Conservation (phyloP, 306 rosid genomes). For the Cicer judaicum region DNA sequence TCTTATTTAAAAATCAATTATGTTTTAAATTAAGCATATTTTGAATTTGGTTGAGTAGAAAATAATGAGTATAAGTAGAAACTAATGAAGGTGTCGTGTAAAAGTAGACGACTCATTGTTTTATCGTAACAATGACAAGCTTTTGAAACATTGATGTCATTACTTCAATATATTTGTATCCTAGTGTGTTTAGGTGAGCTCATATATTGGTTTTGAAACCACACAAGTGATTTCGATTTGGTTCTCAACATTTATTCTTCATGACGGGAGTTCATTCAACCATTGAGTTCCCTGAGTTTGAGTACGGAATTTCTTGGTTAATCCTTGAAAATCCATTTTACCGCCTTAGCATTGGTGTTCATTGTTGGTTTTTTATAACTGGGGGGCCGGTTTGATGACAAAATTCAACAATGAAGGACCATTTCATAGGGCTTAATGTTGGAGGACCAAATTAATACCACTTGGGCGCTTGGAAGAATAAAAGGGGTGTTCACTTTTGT, state of each 20-base stretch:
- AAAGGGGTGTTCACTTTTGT: constrained; percentile 16
- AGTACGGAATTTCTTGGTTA: no score
- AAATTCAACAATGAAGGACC: neutral
- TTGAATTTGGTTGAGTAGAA: neutral
- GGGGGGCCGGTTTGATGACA: neutral
- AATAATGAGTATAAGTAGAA: neutral
- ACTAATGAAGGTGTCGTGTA: neutral
- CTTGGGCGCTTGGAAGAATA: no score
- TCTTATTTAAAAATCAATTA: neutral
- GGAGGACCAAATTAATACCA: neutral
- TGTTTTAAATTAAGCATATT: constrained; percentile 12
- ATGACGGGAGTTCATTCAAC: no score
- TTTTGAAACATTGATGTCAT: neutral
- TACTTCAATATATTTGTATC: neutral
- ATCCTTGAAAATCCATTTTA: no score
- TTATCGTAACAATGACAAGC: no score
- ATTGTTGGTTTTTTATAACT: no score
- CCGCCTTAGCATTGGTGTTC: no score
- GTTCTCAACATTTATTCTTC: no score
- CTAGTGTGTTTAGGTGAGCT: neutral
- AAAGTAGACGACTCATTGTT: no score
- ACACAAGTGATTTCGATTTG: no score
- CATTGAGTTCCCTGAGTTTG: neutral
- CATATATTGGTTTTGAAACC: neutral
- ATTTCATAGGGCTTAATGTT: neutral